Percentiles rank a stretch among this genome's conserved stretches.
Conservation (phyloP, 1,284 basidiomycete species). For the Phellopilus nigrolimitatus region DNA sequence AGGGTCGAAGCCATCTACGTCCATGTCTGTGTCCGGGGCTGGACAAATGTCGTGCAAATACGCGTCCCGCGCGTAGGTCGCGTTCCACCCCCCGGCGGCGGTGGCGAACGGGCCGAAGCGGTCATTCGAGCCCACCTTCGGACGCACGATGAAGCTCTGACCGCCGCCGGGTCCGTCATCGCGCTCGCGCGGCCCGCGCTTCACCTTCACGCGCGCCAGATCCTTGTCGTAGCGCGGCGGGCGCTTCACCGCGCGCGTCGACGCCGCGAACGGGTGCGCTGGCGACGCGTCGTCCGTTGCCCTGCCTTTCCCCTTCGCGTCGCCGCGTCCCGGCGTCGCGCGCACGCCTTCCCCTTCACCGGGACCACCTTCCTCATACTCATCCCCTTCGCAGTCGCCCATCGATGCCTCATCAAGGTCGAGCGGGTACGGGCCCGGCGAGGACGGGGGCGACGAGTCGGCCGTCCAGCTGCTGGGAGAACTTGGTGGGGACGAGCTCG, state of each 20-base stretch:
- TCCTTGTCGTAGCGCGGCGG: conserved; percentile 24
- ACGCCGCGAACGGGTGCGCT: conserved; percentile 25
- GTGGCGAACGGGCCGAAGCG: conserved; percentile 21
- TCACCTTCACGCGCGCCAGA: conserved; percentile 8
- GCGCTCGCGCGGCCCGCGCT: conserved; percentile 1
- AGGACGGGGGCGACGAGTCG: conserved; percentile 20
- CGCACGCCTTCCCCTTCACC: neutral
- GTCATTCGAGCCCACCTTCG: neutral
- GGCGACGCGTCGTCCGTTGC: conserved; percentile 7
- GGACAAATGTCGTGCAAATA: conserved; percentile 18
- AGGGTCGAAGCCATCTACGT: neutral
- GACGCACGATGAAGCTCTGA: neutral
- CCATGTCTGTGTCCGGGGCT: neutral
- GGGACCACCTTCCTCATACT: neutral
- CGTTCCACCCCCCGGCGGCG: neutral
- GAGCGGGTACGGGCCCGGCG: conserved; percentile 3
- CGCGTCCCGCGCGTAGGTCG: conserved; percentile 12
- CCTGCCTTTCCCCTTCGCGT: neutral
- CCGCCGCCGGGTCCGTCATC: neutral
- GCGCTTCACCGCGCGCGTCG: conserved; percentile 21
- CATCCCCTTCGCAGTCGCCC: neutral
- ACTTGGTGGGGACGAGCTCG: conserved; percentile 13
- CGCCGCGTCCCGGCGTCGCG: neutral
- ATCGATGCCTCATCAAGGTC: neutral
- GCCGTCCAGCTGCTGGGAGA: conserved; percentile 13